Conservation (phyloP, 1,139 yeast genomes). For the Taphrina flavorubra region DNA sequence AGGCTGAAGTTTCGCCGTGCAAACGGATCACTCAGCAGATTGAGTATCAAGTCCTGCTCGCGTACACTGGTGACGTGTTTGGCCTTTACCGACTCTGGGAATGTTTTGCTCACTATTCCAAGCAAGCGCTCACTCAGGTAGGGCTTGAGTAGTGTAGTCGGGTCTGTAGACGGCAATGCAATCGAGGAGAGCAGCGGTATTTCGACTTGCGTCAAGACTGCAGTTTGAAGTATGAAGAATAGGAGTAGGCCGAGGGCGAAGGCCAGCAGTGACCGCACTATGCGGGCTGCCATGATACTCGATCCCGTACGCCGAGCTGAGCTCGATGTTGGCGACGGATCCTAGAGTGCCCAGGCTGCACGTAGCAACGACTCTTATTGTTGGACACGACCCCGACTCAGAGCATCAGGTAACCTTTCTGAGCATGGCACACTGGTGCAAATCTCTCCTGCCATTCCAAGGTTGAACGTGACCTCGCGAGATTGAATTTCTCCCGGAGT, state of each 20-base stretch:
- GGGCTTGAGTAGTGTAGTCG: background rate
- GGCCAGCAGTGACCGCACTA: background rate
- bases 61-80: constrained; percentile 5
- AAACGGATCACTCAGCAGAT: constrained; percentile 12
- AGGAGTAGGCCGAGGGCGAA: background rate
- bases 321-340: no score
- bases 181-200: background rate
- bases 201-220: background rate
- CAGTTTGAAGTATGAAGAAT: background rate
- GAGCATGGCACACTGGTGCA: no score
- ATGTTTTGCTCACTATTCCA: constrained; percentile 7
- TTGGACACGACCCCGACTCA: no score
- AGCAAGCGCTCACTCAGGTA: constrained; percentile 4
- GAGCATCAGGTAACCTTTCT: no score
- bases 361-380: no score
- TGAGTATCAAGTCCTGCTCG: constrained; percentile 3
- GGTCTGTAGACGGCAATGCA: background rate
- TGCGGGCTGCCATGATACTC: background rate
- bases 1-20: constrained; percentile 14
- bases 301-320: background rate
- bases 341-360: no score
- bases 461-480: no score
- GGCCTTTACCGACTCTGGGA: background rate
- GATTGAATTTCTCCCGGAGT: no score
- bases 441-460: no score